Evolutionary conservation across 257 asterid genomes (phyloP), one percentile per base, ranked within the genome.

Genomic region (Dorcoceras hygrometricum): DNA sequence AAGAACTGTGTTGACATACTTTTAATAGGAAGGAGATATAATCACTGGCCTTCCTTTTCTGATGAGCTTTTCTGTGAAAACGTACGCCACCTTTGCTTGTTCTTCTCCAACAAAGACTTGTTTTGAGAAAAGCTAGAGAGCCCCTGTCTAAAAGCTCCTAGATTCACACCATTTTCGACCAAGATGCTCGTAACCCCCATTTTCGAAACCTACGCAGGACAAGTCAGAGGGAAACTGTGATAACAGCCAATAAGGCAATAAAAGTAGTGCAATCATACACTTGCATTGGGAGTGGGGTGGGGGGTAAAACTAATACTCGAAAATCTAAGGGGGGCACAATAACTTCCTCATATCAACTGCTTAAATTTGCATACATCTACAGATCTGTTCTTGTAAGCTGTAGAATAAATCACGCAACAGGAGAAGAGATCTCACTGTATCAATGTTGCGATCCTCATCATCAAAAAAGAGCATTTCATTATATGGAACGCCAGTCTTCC

Each of bases 381-480:
- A n/a, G n/a, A 28, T 27, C 31, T 25, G 32, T 19, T 14, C 23
- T 23, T 26, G 32, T 56, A 54, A 14, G 24, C 26, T 14, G 4
- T 46, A 56, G 59, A 55, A 61, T 59, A 59, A 7, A 8, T 59
- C 28, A 57, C 36, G 11, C 20, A 23, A 23, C 36, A 22, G 59
- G 68, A 43, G 65, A 75, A 65, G 70, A 67, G 59, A 70, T 69
- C 72, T 71, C 83, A 89, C 96, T 39, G 95, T 81, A 67, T 83
- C 80, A 61, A 87, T 89, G 71, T 89, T 91, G 62, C 94, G 91
- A 73, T 89, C 77, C 74, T 91, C 98, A 61, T 91, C 98, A 57
- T 91, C 98, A 43, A 89, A 91, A 72, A 91, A 91, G 71, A 91
- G 89, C 96, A 91, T 91, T 69, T 81, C 86, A 36, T 80, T 79